Base-by-base conservation (phyloP, 345 rosid species). In the Syzygium grande region DNA sequence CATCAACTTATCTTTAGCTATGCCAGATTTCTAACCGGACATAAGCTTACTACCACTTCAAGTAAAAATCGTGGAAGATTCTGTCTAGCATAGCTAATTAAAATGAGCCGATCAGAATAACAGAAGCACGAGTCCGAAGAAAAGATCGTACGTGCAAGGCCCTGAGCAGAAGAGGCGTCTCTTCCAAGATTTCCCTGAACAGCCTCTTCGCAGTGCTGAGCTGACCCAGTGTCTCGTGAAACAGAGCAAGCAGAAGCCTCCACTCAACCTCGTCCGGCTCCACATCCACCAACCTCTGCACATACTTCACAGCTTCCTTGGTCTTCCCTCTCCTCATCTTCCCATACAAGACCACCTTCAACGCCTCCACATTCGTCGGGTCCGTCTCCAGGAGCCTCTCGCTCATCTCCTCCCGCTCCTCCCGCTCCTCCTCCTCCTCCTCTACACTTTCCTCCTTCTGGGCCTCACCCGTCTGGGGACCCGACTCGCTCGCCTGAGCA, bases 201-300 rank as follows among this genome's bases (percentile, higher is more conserved):
- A 96, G 84, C 87, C 94, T 92, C 89, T 94, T 95, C 21, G 99
- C 95, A 78, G 89, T 92, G 83, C 93, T 92, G 84, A 97, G 87
- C 83, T 95, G 89, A 68, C 97, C 98, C 96, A 95, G 91, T 59
- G 92, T 92, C 88, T 97, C 99, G 85, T 95, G 94, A 86, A 98
- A 97, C 88, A 97, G 93, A 29, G 98, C 99, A 92, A 95, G 92
- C 88, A 97, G 88, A 63, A 97, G 96, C 94, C 94, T 97, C 99
- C 98, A 97, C 80, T 97, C 99, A 16, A 95, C 94, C 88, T 95
- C 98, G 65, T 89, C 58, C 25, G 97, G 98, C 90, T 94, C 96
- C 30, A 92, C 89, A 30, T 92, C 92, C 78, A 94, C 93, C 88
- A 97, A 89, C 88, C 90, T 94, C 92, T 94, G 92, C 87, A 96